Base-by-base conservation (phyloP, 169 alveolate species). In the Babesia microti region DNA sequence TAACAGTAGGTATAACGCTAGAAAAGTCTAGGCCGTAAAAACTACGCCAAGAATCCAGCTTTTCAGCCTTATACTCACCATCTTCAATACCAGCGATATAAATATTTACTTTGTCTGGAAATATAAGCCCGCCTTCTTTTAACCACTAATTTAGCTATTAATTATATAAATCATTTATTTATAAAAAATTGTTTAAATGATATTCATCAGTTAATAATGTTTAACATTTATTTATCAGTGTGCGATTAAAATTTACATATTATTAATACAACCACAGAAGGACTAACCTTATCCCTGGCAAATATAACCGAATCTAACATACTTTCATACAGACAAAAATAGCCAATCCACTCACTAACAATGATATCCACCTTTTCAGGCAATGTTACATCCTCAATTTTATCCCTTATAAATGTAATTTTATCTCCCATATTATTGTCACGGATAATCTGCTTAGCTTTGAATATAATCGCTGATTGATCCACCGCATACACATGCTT, bases 281-380 rank as follows among this genome's bases (percentile, higher is more conserved):
- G 30, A 41, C 51, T 1, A 9, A 70, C 80, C 57, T 91, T 92
- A 72, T 95, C 98, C 56, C 99, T 86, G 40, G 98, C 95, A 74
- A 54, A 89, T 33, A 94, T 47, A 15, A 94, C 97, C 26, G 97
- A 85, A 55, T 92, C 97, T 9, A 94, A 79, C 99, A 94, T 95
- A 46, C 91, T 80, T 72, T 94, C 99, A 66, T 90, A 94, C 9
- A 95, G 83, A n/a, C 93, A 78, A 66, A 92, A 90, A 61, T 93
- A 92, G 0, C 99, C 99, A 98, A 96, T 94, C 98, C 98, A 94
- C 68, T 96, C 99, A 19, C 95, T 82, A 30, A 96, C 81, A 39
- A 96, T 96, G 40, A 94, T 92, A 63, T 96, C 99, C 3, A 96
- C 99, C 43, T 87, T 71, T 33, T 87, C 89, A 12, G 98, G 97